Evolutionary conservation across 2,329 filamentous ascomycete genomes (phyloP), one percentile per base, ranked within the genome.

Genomic region (Clonostachys rosea): DNA sequence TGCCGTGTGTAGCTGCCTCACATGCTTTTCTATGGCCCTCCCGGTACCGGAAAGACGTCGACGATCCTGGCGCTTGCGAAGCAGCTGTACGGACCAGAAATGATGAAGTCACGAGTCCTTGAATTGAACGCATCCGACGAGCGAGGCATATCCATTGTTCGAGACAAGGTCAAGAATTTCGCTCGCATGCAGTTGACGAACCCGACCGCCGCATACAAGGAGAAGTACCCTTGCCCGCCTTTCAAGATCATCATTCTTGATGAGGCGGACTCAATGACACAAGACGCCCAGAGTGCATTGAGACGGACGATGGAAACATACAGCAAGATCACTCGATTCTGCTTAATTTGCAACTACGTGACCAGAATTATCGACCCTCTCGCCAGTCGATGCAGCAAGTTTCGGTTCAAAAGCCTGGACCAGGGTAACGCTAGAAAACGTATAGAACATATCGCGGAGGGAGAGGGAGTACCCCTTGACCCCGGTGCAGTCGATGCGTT

Each of bases 181-280:
- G 95, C 95, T 18, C 84, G 92, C 50, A 92, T 95, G 76, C 92
- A 96, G 66, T 81, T 97, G 52, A 91, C 88, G 33, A 90, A 95
- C 54, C 84, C 89, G 3, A 84, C 89, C 1, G 73, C 84, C 57
- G 79, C 84, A 57, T 80, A 88, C 71, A 74, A 82, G 68, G 68
- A 75, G 50, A 70, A 85, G 61, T 96, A 95, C 60, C 91, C 94
- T 1, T 97, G 92, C 63, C 94, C 94, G 18, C 94, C 94, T 1
- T 99, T 96, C 76, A 99, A 99, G 73, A 96, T 99, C 63, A 92
- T 99, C 62, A 90, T 99, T 51, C 83, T 99, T 50, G 94, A 99
- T 68, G 94, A 99, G 72, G 94, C 94, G 56, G 94, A 99, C 66
- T 94, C 87, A 56, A 97, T 99, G 92, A 99, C 94, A 37, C 92